phyloP scores from a whole-genome alignment of 2,329 filamentous ascomycete species.

The Fusarium sp. region DNA sequence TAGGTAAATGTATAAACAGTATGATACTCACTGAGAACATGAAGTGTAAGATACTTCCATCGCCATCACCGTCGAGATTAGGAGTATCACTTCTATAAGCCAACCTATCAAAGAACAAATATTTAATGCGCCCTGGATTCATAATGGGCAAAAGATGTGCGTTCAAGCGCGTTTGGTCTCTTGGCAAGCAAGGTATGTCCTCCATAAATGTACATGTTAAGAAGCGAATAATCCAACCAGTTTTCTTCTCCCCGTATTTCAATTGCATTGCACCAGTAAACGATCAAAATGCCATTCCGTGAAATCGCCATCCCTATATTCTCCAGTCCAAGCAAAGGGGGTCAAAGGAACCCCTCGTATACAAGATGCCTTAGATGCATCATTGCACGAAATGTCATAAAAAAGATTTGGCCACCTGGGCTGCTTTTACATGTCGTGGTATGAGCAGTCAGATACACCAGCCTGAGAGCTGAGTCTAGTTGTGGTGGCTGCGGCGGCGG shows the following conservation, averaged over 20 bases:
- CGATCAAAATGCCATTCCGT: slow-evolving; percentile 27
- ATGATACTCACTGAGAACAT: neutral
- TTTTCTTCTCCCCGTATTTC: slow-evolving; percentile 14
- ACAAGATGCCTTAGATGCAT: slow-evolving; percentile 34
- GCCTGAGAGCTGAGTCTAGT: slow-evolving; percentile 35
- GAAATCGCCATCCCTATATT: slow-evolving; percentile 37
- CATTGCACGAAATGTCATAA: slow-evolving; percentile 23
- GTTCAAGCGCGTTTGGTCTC: slow-evolving; percentile 29
- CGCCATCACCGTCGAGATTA: neutral
- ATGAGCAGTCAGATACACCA: slow-evolving; percentile 32
- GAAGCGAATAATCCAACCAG: slow-evolving; percentile 48
- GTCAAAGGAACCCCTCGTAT: slow-evolving; percentile 9
- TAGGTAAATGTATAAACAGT: neutral
- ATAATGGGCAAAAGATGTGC: slow-evolving; percentile 33
- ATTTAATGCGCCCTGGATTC: slow-evolving; percentile 35
- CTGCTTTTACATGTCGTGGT: slow-evolving; percentile 13
- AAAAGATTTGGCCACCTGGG: neutral
- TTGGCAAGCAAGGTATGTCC: slow-evolving; percentile 45
- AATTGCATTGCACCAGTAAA: slow-evolving; percentile 22
- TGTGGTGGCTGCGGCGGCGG: slow-evolving; percentile 49
- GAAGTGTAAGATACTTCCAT: too few relatives aligned
- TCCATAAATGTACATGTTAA: slow-evolving; percentile 50
- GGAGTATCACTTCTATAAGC: neutral
- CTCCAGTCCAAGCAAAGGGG: slow-evolving; percentile 23
- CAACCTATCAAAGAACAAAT: neutral